These are phyloP conservation scores for Cyberlindnera petersonii DNA, from an alignment of 805 yeast genomes.

Conservation along the genomic window DNA sequence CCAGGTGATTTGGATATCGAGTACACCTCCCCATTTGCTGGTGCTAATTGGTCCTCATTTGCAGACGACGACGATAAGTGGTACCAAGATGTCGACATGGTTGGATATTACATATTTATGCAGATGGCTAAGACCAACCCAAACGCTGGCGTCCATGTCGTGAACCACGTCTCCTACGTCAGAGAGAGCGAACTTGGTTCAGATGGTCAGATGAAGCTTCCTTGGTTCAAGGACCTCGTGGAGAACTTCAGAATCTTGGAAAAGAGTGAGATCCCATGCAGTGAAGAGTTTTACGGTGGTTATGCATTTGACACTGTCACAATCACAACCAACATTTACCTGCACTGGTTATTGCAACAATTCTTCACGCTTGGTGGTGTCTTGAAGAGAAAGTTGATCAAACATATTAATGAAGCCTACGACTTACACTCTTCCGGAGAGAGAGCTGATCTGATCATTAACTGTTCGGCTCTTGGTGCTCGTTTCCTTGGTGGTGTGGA, in stretches of 20 bases:
- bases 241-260: constrained; percentile 36
- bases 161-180: constrained; percentile 19
- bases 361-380: constrained; percentile 44
- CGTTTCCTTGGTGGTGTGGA: constrained; percentile 41
- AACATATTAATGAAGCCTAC: constrained; percentile 48
- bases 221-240: constrained; percentile 49
- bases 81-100: constrained; percentile 41
- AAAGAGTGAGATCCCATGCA: constrained; percentile 28
- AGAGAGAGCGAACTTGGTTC: constrained; percentile 12
- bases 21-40: constrained; percentile 67
- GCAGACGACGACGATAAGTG: constrained; percentile 38
- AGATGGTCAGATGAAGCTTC: constrained; percentile 23
- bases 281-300: constrained; percentile 38
- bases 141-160: constrained; percentile 42
- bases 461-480: constrained; percentile 54
- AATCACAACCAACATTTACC: constrained; percentile 54
- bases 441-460: constrained; percentile 49
- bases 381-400: constrained; percentile 40
- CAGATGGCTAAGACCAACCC: constrained; percentile 45
- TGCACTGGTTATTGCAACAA: constrained; percentile 47
- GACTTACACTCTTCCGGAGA: constrained; percentile 34
- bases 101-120: constrained; percentile 45
- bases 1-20: constrained; percentile 55
- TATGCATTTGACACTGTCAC: constrained; percentile 50
- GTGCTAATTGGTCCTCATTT: constrained; percentile 68